phyloP scores from a whole-genome alignment of 2,329 filamentous ascomycete species.

The Seiridium cupressi region DNA sequence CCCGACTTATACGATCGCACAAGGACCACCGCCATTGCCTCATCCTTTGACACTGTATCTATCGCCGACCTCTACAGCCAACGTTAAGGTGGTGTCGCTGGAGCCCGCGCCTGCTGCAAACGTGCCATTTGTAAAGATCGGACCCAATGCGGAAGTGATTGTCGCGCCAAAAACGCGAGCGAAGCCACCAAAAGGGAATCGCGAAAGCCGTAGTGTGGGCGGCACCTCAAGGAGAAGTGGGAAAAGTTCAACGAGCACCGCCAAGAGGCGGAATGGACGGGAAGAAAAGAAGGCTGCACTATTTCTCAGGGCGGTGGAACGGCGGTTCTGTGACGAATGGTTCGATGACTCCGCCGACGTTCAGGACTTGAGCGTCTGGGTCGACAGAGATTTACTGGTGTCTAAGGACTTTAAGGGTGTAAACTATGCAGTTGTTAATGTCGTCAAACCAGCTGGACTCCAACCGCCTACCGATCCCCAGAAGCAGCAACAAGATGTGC shows the following conservation, averaged over 20 bases:
- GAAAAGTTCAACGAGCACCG: constrained; percentile 72
- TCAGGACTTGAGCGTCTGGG: constrained; percentile 72
- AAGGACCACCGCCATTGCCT: constrained; percentile 49
- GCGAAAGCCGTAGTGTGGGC: constrained; percentile 76
- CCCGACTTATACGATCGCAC: constrained; percentile 60
- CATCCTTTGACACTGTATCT: constrained; percentile 90
- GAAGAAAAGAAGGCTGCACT: constrained; percentile 67
- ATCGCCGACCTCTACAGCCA: constrained; percentile 92
- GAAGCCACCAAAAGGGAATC: constrained; percentile 62
- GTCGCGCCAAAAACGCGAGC: constrained; percentile 89
- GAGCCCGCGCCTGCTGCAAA: constrained; percentile 68
- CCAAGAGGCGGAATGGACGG: constrained; percentile 52
- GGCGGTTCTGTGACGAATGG: constrained; percentile 67
- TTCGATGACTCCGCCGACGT: constrained; percentile 68
- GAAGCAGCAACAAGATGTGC: constrained; percentile 66
- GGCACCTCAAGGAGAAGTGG: constrained; percentile 78
- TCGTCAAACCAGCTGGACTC: constrained; percentile 79
- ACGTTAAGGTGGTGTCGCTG: constrained; percentile 82
- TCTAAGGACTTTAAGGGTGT: constrained; percentile 72
- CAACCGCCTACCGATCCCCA: constrained; percentile 68
- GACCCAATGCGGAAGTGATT: constrained; percentile 92
- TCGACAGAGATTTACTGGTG: constrained; percentile 74
- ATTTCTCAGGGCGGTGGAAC: constrained; percentile 79
- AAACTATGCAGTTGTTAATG: constrained; percentile 76
- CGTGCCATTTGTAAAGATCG: constrained; percentile 84